These are phyloP conservation scores for Ettlia oleoabundans DNA, from an alignment of 139 green algal genomes.

Conservation along the genomic window DNA sequence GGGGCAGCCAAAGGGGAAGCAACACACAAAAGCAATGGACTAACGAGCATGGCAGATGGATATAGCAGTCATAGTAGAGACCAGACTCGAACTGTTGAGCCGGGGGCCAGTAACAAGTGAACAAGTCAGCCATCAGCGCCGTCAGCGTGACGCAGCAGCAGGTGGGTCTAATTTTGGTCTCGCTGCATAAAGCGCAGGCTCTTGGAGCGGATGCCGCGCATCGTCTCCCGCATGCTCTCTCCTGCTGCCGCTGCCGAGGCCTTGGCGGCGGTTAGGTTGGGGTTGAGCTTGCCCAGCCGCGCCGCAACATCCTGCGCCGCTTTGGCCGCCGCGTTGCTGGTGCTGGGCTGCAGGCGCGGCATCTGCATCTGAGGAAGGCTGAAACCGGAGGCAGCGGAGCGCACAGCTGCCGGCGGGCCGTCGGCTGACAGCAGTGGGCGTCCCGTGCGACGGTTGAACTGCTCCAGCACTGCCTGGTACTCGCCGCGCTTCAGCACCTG, in stretches of 20 bases:
- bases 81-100: neutral
- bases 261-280: constrained; percentile 23
- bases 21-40: too few species aligned
- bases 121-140: neutral
- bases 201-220: constrained; percentile 46
- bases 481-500: constrained; percentile 36
- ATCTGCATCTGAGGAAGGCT: neutral
- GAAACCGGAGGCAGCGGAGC: neutral
- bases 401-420: neutral
- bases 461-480: constrained; percentile 25
- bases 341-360: constrained; percentile 2
- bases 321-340: constrained; percentile 18
- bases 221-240: constrained; percentile 52
- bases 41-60: neutral
- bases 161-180: neutral
- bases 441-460: constrained; percentile 39
- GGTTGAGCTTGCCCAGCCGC: constrained; percentile 20
- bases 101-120: neutral
- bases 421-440: neutral
- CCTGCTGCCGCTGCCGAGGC: constrained; percentile 25
- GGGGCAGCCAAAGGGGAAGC: too few species aligned
- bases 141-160: neutral
- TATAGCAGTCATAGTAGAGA: neutral
- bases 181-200: constrained; percentile 38
- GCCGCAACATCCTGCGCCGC: constrained; percentile 45